phyloP scores from a whole-genome alignment of 2,329 filamentous ascomycete species.

The Graphilbum fragrans region DNA sequence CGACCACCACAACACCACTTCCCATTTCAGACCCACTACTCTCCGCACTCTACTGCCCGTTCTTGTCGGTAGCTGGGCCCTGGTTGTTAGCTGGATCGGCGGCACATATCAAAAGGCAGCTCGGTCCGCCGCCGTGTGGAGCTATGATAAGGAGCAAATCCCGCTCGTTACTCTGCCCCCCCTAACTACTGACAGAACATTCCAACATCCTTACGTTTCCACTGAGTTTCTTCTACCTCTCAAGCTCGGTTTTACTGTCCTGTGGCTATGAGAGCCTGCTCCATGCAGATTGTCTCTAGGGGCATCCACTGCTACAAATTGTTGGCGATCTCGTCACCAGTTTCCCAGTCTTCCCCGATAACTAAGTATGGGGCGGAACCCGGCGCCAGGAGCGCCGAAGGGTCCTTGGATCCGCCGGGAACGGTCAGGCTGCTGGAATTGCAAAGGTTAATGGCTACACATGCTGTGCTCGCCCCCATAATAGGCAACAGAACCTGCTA shows the following conservation, averaged over 20 bases:
- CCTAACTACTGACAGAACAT: too few relatives aligned
- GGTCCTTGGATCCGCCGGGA: background rate
- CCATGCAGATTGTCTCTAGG: too few relatives aligned
- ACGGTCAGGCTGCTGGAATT: conserved; percentile 5
- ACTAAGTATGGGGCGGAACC: background rate
- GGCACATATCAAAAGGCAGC: background rate
- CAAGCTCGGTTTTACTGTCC: background rate
- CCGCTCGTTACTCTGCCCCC: too few relatives aligned
- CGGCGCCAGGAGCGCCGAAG: background rate
- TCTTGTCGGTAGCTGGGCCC: background rate
- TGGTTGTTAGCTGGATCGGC: too few relatives aligned
- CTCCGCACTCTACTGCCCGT: too few relatives aligned
- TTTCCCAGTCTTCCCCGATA: background rate
- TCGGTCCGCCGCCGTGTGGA: background rate
- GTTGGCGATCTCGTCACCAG: background rate
- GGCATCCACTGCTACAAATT: too few relatives aligned
- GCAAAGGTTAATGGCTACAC: background rate
- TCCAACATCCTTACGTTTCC: background rate
- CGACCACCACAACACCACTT: too few relatives aligned
- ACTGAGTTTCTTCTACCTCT: background rate
- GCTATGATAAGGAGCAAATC: too few relatives aligned
- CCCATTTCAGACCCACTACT: too few relatives aligned
- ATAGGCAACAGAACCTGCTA: background rate
- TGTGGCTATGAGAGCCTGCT: too few relatives aligned
- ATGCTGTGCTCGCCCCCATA: background rate